These are phyloP conservation scores for Colletotrichum limetticola DNA, from an alignment of 2,329 filamentous ascomycete species.

Conservation along the genomic window DNA sequence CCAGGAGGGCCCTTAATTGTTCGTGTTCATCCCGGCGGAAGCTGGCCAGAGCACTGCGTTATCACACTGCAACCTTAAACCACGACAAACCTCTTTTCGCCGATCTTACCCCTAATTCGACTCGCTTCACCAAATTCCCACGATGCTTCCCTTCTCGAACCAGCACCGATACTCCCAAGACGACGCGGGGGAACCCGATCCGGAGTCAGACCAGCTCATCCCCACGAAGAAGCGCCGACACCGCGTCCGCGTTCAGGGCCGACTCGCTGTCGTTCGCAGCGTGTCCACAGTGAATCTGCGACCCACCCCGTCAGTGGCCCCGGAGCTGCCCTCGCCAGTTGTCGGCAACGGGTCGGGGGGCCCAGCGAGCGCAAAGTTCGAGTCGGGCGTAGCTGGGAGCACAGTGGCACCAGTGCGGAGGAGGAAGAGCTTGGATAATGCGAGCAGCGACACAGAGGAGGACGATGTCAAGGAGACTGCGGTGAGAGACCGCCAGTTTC, in stretches of 20 bases:
- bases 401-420: slow-evolving; percentile 14
- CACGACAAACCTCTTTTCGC: neutral
- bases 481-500: slow-evolving; percentile 43
- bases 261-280: slow-evolving; percentile 47
- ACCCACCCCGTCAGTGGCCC: slow-evolving; percentile 8
- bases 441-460: slow-evolving; percentile 33
- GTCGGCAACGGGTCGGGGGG: slow-evolving; percentile 3
- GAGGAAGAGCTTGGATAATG: slow-evolving; percentile 38
- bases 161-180: slow-evolving; percentile 28
- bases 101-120: neutral
- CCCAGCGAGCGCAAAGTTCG: slow-evolving; percentile 29
- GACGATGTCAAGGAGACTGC: slow-evolving; percentile 42
- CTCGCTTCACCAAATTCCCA: neutral
- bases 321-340: slow-evolving; percentile 19
- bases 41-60: neutral
- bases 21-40: neutral
- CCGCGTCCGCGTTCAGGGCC: slow-evolving; percentile 51
- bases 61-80: neutral
- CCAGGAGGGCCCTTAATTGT: neutral
- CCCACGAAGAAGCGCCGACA: slow-evolving; percentile 42
- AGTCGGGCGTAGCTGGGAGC: slow-evolving; percentile 37
- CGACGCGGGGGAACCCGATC: slow-evolving; percentile 40
- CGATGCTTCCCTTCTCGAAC: slow-evolving; percentile 13
- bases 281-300: slow-evolving; percentile 45
- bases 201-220: slow-evolving; percentile 45